These are phyloP conservation scores for Aspergillus fumigatiaffinis DNA, from an alignment of 2,329 filamentous ascomycete genomes.

Conservation along the genomic window DNA sequence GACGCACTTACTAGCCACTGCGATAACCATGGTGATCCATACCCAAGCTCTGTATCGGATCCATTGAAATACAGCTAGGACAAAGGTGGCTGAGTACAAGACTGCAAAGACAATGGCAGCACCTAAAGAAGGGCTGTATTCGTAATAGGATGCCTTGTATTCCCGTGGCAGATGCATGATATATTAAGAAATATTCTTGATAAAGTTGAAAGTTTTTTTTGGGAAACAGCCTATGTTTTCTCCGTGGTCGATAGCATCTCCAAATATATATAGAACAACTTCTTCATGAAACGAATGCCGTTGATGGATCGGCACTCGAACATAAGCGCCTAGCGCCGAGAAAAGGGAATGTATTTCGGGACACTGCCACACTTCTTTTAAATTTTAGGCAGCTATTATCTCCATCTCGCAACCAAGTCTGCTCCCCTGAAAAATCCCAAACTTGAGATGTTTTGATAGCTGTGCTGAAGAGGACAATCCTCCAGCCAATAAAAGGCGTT, in stretches of 20 bases:
- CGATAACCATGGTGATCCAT: constrained; percentile 32
- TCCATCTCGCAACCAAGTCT: background rate
- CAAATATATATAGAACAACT: background rate
- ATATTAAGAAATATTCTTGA: background rate
- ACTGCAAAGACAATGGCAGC: constrained; percentile 26
- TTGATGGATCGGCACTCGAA: background rate
- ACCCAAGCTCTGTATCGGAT: constrained; percentile 30
- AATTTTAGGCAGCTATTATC: background rate
- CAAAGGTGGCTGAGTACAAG: constrained; percentile 23
- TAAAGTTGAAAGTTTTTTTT: background rate
- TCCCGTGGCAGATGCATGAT: background rate
- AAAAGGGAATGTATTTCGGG: background rate
- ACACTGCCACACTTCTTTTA: background rate
- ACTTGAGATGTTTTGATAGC: no score
- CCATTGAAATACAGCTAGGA: constrained; percentile 28
- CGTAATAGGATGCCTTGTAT: constrained; percentile 11
- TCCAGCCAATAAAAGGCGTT: no score
- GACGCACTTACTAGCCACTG: constrained; percentile 24
- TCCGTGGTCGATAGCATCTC: background rate
- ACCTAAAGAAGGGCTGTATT: constrained; percentile 26
- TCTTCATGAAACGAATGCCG: background rate
- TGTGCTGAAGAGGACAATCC: no score
- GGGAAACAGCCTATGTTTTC: background rate
- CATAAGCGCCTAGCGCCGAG: background rate
- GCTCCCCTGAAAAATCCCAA: background rate